Base-by-base conservation (phyloP, 2,329 filamentous ascomycete species). In the Cladobotryum mycophilum region DNA sequence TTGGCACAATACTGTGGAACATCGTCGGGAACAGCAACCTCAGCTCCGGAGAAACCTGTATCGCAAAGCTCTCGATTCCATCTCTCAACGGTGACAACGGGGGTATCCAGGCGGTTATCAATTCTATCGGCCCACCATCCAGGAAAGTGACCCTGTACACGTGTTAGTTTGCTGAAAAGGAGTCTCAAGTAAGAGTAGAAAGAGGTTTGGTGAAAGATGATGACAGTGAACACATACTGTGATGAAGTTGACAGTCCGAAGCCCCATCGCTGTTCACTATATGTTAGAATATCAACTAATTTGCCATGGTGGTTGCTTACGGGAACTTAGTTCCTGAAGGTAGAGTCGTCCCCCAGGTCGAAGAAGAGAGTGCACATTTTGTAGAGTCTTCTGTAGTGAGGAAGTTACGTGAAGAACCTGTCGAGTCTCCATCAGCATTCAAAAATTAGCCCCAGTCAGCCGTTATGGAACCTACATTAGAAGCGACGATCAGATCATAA, bases 251-350 rank as follows among this genome's bases (percentile, higher is more conserved):
- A 30, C 8, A 6, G 5, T 3, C 6, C 37, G 11, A 1, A 15
- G 8, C 9, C 3, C n/a, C 17, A 9, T n/a, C 17, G 6, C 9
- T 40, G n/a, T 40, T n/a, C 15, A 17, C 11, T n/a, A 30, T 30
- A 30, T 11, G 25, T 30, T 30, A 30, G 25, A 30, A 30, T 30
- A 30, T 30, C 9, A 8, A 11, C 9, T 30, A 30, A 7, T 30
- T 30, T 8, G 5, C 9, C 2, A 4, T 11, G 15, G n/a, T 8
- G 14, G 37, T 11, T 30, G 66, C 58, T 49, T 58, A 50, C 47
- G n/a, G 8, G 22, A 3, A 33, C 33, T 34, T 1, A 51, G 51
- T 38, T 53, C 51, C 22, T 54, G 45, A 1, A 54, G 22, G 22
- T 37, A 40, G 3, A 54, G 33, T 6, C 42, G 41, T 8, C 52